Conservation (phyloP, 352 stramenopile genomes). For the Pythium phragmitis region DNA sequence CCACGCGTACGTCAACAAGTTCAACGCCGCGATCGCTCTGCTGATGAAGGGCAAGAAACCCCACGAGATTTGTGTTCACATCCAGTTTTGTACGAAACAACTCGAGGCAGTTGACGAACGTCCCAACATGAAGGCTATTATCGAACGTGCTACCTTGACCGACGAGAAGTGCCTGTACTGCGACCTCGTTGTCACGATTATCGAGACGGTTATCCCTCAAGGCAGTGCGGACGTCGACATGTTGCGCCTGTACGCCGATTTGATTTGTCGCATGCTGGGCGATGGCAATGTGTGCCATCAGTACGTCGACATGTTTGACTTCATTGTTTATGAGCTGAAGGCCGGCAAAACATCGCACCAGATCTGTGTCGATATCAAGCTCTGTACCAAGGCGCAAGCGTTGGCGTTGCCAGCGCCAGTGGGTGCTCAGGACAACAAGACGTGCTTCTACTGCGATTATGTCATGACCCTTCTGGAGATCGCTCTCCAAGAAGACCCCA, state of each 20-base stretch:
- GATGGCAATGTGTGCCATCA: slow-evolving; percentile 58
- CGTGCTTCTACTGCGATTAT: slow-evolving; percentile 65
- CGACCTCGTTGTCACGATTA: slow-evolving; percentile 61
- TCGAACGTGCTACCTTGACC: background rate
- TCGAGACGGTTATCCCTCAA: slow-evolving; percentile 57
- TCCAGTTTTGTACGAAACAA: slow-evolving; percentile 49
- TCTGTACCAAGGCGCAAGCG: slow-evolving; percentile 29
- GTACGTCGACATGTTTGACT: slow-evolving; percentile 67
- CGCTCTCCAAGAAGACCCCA: slow-evolving; percentile 50
- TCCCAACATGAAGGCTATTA: background rate
- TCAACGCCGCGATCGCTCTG: slow-evolving; percentile 57
- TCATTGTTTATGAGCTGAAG: slow-evolving; percentile 58
- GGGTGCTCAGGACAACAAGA: slow-evolving; percentile 26
- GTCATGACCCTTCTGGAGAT: slow-evolving; percentile 62
- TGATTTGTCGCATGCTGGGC: slow-evolving; percentile 74
- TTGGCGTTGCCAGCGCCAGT: slow-evolving; percentile 1
- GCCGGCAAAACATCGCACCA: slow-evolving; percentile 58
- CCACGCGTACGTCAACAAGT: slow-evolving; percentile 55
- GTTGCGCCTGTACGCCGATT: slow-evolving; percentile 66
- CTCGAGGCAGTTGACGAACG: background rate
- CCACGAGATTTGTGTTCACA: slow-evolving; percentile 54
- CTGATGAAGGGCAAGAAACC: slow-evolving; percentile 63
- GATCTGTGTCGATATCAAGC: slow-evolving; percentile 56
- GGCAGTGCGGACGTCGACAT: slow-evolving; percentile 49
- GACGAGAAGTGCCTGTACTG: slow-evolving; percentile 63